Conservation (phyloP, 495 filamentous ascomycete genomes). For the Aspergillus ellipticus region DNA sequence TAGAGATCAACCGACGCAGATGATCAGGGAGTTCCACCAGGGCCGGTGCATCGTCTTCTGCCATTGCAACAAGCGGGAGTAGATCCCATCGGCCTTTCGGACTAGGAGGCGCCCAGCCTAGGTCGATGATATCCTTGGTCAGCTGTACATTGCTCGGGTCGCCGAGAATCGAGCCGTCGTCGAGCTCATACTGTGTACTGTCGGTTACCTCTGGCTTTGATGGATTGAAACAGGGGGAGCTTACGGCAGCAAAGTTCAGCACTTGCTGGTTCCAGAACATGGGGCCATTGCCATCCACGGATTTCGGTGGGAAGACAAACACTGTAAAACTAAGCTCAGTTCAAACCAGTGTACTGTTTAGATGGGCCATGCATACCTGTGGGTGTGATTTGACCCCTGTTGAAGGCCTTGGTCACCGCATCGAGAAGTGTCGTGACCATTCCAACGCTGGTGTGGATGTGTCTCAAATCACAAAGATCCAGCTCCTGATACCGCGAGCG, state of each 20-base stretch:
- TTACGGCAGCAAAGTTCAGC: constrained; percentile 3
- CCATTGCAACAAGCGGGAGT: constrained; percentile 2
- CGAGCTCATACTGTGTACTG: background rate
- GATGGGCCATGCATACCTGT: background rate
- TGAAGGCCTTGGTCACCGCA: background rate
- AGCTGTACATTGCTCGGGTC: constrained; percentile 2
- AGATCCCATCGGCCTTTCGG: background rate
- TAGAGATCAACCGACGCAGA: background rate
- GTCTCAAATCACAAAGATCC: constrained; percentile 1
- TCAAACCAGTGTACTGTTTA: background rate
- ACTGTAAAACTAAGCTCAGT: background rate
- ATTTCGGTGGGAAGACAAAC: background rate
- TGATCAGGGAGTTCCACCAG: background rate
- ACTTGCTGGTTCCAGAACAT: constrained; percentile 6
- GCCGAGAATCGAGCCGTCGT: background rate
- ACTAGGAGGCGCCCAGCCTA: background rate
- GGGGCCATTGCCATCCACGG: background rate
- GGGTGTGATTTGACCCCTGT: constrained; percentile 1
- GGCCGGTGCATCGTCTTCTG: constrained; percentile 4
- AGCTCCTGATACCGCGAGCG: constrained; percentile 1
- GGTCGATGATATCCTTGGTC: background rate
- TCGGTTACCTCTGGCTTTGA: background rate
- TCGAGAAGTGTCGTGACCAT: background rate
- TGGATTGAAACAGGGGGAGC: background rate
- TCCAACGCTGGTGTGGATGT: background rate